Evolutionary conservation across 345 rosid genomes (phyloP), one percentile per base, ranked within the genome.

Genomic region (Gossypium bickii): DNA sequence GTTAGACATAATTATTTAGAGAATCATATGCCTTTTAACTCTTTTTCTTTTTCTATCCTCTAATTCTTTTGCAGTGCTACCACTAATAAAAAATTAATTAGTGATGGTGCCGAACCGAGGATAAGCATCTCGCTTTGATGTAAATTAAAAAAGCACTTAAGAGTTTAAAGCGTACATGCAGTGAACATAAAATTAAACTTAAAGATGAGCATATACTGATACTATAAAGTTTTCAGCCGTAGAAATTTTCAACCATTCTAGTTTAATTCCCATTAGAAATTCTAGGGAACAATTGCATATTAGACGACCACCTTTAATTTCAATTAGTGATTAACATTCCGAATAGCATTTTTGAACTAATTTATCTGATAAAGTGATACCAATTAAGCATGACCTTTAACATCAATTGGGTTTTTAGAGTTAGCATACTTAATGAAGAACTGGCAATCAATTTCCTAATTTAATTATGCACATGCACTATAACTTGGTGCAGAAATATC

Each of bases 21-120:
- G 67, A 67, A 71, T 71, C 60, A 56, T 65, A 29, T 77, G 25
- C 73, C 49, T 27, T 7, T 7, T 44, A 61, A 2, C 13, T 24
- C 51, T 64, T 29, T 20, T 24, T 29, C 38, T 3, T 29, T 29
- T 29, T 29, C 38, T 29, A 4, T 5, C n/a, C 43, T 10, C 11
- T 20, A 9, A 9, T 63, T 38, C 13, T 38, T 67, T 66, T 53
- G 22, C 12, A 57, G 76, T 72, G 80, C 76, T 59, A 15, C 34
- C 9, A 22, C 61, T 73, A 57, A 78, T 78, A 57, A 13, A 55
- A 47, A 1, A 52, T 53, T 64, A 17, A 27, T 51, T 60, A 45
- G 59, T 24, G 72, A 4, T 60, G 20, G 76, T 15, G 59, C 49
- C 13, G 55, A 71, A 13, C 27, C 25, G 38, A 62, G 20, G 18